Evolutionary conservation across 495 filamentous ascomycete species (phyloP), one percentile per base, ranked within the genome.

Genomic region (Xylaria cubensis): DNA sequence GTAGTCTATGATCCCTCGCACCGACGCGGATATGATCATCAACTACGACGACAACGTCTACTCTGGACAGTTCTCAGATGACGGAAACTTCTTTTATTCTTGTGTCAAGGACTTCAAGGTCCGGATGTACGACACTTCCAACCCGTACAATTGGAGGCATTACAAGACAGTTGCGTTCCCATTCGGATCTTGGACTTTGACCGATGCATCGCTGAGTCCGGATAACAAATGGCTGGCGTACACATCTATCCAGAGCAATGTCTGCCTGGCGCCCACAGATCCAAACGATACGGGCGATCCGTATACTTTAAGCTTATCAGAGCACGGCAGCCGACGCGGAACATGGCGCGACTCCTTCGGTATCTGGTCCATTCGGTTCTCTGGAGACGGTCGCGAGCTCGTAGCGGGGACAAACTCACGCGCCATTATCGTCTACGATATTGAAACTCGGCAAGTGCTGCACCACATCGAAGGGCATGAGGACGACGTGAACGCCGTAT

Each of bases 51-150:
- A 90, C 17, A 90, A 92, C 61, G 94, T 95, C 67, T 98, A 97
- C 79, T 97, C 94, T 17, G 96, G 96, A 6, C 96, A 99, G 79
- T 99, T 98, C 78, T 97, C 93, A 0, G 92, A 95, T 67, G 96
- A 99, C 74, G 96, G 96, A 7, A 97, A 97, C 82, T 98, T 98
- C 83, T 99, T 97, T 81, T 99, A 97, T 80, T 91, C 91, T n/a
- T 95, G 92, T 74, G 91, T 90, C 29, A 95, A 98, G 79, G 95
- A 99, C 79, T 97, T 96, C 81, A 90, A 88, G 68, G 94, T 99
- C 17, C 91, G 95, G 26, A 94, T 99, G 92, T 99, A 98, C 79
- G 96, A 99, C 78, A 98, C 96, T 0, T 97, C 94, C 1, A 97
- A 98, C 71, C 96, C 96, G 0, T 97, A 95, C 78, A 88, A 93